phyloP scores from a whole-genome alignment of 805 yeast species.

The Aciculoconidium aculeatum region DNA sequence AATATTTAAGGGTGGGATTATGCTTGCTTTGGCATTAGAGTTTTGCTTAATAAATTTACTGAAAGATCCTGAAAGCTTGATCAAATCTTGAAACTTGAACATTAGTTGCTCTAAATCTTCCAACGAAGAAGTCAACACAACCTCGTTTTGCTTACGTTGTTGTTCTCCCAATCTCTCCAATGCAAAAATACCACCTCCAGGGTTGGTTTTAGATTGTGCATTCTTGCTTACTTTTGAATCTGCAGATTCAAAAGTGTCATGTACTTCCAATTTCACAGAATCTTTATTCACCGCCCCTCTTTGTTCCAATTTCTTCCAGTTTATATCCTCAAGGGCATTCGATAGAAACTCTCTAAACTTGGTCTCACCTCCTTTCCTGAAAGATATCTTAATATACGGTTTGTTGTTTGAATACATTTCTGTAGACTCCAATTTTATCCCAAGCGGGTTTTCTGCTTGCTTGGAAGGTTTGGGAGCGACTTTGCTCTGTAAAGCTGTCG shows the following conservation, averaged over 20 bases:
- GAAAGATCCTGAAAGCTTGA: slow-evolving; percentile 47
- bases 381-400: slow-evolving; percentile 61
- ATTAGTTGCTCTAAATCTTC: slow-evolving; percentile 72
- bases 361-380: slow-evolving; percentile 64
- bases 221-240: no score
- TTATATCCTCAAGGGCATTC: slow-evolving; percentile 39
- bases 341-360: slow-evolving; percentile 41
- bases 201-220: slow-evolving; percentile 4
- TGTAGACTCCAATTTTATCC: slow-evolving; percentile 22
- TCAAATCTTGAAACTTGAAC: slow-evolving; percentile 72
- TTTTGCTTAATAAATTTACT: slow-evolving; percentile 8
- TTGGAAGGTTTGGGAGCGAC: neutral
- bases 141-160: slow-evolving; percentile 52
- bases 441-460: slow-evolving; percentile 5
- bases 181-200: slow-evolving; percentile 60
- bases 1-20: slow-evolving; percentile 31
- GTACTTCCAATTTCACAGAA: slow-evolving; percentile 2
- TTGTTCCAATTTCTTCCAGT: slow-evolving; percentile 41
- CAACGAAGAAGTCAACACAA: slow-evolving; percentile 60
- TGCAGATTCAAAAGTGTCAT: slow-evolving; percentile 1
- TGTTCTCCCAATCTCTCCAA: slow-evolving; percentile 53
- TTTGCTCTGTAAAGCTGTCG: slow-evolving; percentile 4
- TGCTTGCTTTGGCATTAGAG: neutral
- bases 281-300: slow-evolving; percentile 30
- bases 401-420: slow-evolving; percentile 28